Base-by-base conservation (phyloP, 1,284 basidiomycete genomes). In the Tylopilus orsonianus region DNA sequence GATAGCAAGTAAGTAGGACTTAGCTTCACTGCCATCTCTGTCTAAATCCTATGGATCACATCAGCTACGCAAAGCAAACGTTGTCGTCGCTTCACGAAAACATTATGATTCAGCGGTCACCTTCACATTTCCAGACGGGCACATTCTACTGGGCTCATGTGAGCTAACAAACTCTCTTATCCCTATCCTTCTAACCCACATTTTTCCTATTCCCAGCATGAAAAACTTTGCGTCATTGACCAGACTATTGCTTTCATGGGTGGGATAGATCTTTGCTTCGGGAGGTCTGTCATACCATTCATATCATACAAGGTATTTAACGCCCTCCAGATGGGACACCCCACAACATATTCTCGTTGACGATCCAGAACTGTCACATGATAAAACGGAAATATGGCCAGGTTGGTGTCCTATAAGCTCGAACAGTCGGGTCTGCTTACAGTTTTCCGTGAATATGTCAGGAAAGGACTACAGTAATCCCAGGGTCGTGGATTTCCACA, bases 101-200 rank as follows among this genome's bases (percentile, higher is more conserved):
- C 68, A 91, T 99, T 52, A 87, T 95, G 80, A 85, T 99, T 3
- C 97, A 99, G 67, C 84, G 97, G 33, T 98, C 95, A 12, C 97
- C 97, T 0, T 96, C 93, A 5, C 96, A 99, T 70, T 94, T 98
- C 67, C 90, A 95, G 63, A 97, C 94, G 0, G 95, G 96, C 4
- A 98, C 95, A 0, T 93, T 97, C 67, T 97, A 97, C 66, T 99
- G 96, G 96, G 93, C 93, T 26, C 94, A 97, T 71, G 92, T 93
- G 59, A 60, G 84, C 70, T 22, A 14, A 36, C 13, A 12, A 16
- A 40, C 8, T 4, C 12, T 13, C 30, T 29, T 36, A 34, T 14
- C 46, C 49, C 37, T 53, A 54, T n/a, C 23, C 10, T 13, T 14
- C 36, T 52, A 14, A 54, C n/a, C n/a, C n/a, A n/a, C n/a, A 1